phyloP scores from a whole-genome alignment of 1,284 basidiomycete species.

The Erythrobasidium hasegawianum region DNA sequence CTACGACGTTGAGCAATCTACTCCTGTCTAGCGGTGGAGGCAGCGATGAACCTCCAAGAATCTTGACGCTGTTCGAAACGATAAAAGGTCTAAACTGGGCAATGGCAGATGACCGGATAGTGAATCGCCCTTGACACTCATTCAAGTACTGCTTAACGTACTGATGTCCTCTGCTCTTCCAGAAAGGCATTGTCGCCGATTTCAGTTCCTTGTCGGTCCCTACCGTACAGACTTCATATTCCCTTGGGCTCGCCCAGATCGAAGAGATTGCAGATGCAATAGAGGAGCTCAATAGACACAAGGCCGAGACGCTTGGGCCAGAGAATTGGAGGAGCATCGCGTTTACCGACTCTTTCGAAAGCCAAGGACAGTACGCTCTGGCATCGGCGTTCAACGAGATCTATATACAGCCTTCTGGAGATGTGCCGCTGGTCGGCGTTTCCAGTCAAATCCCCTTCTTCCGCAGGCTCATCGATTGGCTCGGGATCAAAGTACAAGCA shows the following conservation, averaged over 20 bases:
- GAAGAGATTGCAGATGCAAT: slow-evolving; percentile 52
- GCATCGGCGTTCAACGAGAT: slow-evolving; percentile 50
- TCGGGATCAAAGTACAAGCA: slow-evolving; percentile 51
- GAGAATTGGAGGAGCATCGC: slow-evolving; percentile 48
- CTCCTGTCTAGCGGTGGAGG: slow-evolving; percentile 37
- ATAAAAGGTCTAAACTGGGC: slow-evolving; percentile 50
- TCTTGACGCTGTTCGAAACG: slow-evolving; percentile 51
- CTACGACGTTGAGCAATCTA: slow-evolving; percentile 41
- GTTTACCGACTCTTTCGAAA: slow-evolving; percentile 50
- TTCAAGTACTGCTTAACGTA: background rate
- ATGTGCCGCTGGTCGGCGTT: slow-evolving; percentile 50
- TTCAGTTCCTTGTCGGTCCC: slow-evolving; percentile 50
- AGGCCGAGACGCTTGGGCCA: slow-evolving; percentile 46
- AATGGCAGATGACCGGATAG: slow-evolving; percentile 48
- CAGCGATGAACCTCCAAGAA: slow-evolving; percentile 42
- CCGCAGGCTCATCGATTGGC: slow-evolving; percentile 49
- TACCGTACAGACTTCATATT: slow-evolving; percentile 43
- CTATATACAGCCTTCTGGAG: slow-evolving; percentile 51
- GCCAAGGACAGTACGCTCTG: slow-evolving; percentile 50
- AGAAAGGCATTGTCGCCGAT: slow-evolving; percentile 52
- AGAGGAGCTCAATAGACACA: slow-evolving; percentile 49
- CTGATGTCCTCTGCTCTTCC: background rate
- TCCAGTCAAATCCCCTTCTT: slow-evolving; percentile 45
- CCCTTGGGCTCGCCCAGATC: slow-evolving; percentile 51
- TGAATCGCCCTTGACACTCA: slow-evolving; percentile 1